Evolutionary conservation across 306 rosid genomes (phyloP), one percentile per base, ranked within the genome.

Genomic region (Vigna mungo): DNA sequence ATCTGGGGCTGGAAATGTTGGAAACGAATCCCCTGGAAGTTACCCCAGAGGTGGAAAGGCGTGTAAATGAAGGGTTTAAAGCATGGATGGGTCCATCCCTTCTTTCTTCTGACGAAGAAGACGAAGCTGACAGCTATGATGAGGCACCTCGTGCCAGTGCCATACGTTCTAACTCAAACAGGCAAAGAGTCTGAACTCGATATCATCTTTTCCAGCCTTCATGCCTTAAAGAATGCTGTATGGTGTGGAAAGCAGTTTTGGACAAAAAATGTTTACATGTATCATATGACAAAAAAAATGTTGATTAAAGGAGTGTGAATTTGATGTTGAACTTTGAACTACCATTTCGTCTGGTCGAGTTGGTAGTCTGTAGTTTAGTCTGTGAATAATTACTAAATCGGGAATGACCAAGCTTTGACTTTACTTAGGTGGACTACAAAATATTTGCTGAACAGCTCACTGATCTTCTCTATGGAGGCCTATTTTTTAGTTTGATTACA

Each of bases 31-130:
- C 92, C 13, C 1, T 88, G 78, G 97, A 85, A 37, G 91, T 92
- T 79, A 87, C 97, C n/a, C 96, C 97, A 21, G 97, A 89, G 53
- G 89, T 95, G 81, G 97, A 95, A 83, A 88, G 96, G 75, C 89
- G 91, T 51, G 93, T 91, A 47, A 87, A 75, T 58, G 99, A 90
- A 87, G 98, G 97, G 72, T 95, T 95, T 68, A 95, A 88, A 79
- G 85, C 96, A 60, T 95, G 99, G 99, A 95, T 95, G 98, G 98
- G 98, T 9, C 83, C 98, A 10, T 92, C 99, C 68, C 91, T 92
- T 84, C 85, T 92, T 76, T 95, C 99, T 30, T 95, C 99, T 0
- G 98, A 95, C 4, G 99, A 95, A 8, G 98, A 92, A 87, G 98
- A 95, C 72, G 97, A 92, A 78, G 86, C 84, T 39, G 91, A 86